These are phyloP conservation scores for Entomortierella beljakovae DNA, from an alignment of 192 early-diverging fungal species.

Conservation along the genomic window DNA sequence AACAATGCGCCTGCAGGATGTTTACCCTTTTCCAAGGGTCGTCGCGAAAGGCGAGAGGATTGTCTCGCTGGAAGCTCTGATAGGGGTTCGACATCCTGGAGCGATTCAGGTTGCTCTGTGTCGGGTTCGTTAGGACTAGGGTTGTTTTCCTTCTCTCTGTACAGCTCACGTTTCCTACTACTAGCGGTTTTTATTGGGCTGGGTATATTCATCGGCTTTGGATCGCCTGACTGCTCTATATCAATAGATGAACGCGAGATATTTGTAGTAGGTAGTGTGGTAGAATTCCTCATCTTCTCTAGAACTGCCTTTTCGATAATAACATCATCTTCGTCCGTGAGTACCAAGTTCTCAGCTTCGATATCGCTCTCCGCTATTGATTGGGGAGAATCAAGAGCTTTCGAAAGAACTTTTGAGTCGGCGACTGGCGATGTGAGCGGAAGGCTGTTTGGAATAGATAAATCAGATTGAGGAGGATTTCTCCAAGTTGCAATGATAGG, in stretches of 20 bases:
- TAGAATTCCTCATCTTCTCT: neutral
- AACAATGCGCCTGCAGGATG: too few species aligned
- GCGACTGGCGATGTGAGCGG: neutral
- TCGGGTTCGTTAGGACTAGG: too few species aligned
- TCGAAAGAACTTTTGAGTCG: neutral
- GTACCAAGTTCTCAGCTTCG: neutral
- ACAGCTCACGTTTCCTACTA: too few species aligned
- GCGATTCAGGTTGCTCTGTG: too few species aligned
- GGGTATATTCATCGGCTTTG: too few species aligned
- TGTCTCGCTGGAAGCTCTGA: too few species aligned
- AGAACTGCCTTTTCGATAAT: neutral
- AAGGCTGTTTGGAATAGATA: conserved; percentile 1
- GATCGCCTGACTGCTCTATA: too few species aligned
- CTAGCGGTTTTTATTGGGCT: too few species aligned
- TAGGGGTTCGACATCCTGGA: too few species aligned
- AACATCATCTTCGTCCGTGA: neutral
- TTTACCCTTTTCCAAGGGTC: too few species aligned
- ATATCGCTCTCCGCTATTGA: neutral
- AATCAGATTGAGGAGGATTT: conserved; percentile 13
- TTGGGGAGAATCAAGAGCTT: neutral
- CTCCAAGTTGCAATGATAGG: conserved; percentile 1
- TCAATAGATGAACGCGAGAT: neutral
- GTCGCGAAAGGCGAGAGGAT: too few species aligned
- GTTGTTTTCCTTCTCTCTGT: too few species aligned
- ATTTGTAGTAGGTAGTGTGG: neutral